A percentile compares a stretch with the other conserved stretches of the same genome.
phyloP scores from a whole-genome alignment of 768 basidiomycete genomes.

The Kwoniella botswanensis region DNA sequence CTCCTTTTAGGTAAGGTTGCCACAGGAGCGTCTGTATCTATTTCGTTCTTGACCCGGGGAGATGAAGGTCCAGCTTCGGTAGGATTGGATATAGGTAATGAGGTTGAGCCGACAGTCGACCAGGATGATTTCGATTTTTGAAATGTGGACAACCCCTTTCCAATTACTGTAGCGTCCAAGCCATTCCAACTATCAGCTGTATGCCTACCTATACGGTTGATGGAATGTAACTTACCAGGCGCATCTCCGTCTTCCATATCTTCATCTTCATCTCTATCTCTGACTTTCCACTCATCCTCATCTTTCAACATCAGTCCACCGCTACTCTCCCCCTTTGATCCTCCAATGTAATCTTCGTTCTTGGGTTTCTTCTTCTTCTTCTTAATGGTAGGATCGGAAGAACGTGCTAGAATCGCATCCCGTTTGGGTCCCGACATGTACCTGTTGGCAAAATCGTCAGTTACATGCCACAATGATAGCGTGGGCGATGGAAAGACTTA shows the following conservation, averaged over 20 bases:
- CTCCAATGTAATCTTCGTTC: constrained; percentile 56
- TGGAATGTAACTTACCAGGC: constrained; percentile 48
- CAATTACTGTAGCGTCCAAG: constrained; percentile 39
- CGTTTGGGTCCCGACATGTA: constrained; percentile 98
- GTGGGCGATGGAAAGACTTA: constrained; percentile 19
- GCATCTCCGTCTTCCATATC: constrained; percentile 54
- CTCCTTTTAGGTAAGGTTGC: constrained; percentile 46
- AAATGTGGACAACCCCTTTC: constrained; percentile 49
- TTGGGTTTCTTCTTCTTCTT: constrained; percentile 73
- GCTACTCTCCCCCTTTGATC: constrained; percentile 44
- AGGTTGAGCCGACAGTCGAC: constrained; percentile 42
- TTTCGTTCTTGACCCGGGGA: constrained; percentile 59
- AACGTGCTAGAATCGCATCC: constrained; percentile 83
- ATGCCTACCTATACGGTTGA: not conserved
- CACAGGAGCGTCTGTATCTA: constrained; percentile 30
- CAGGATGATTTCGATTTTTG: constrained; percentile 50
- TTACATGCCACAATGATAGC: not conserved
- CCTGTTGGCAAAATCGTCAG: constrained; percentile 15
- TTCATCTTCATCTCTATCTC: constrained; percentile 37
- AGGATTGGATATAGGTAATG: constrained; percentile 26
- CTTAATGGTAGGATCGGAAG: constrained; percentile 57
- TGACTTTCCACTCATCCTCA: constrained; percentile 56
- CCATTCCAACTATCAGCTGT: constrained; percentile 9
- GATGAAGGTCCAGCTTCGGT: constrained; percentile 19
- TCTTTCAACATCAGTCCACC: constrained; percentile 52